These are phyloP conservation scores for Novymonas esmeraldas DNA, from an alignment of 208 protist genomes.

Conservation along the genomic window DNA sequence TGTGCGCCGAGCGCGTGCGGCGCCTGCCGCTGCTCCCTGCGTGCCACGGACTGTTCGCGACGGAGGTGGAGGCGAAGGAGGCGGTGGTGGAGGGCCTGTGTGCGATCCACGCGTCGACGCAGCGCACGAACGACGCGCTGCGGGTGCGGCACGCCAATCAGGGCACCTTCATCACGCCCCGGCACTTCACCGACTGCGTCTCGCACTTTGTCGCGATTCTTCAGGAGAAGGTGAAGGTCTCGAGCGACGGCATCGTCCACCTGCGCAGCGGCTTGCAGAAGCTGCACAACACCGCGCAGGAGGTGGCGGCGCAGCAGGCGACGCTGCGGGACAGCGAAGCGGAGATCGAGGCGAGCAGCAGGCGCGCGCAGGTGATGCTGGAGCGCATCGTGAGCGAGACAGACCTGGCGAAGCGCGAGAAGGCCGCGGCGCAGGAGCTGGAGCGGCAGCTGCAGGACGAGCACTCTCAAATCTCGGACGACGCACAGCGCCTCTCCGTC, in stretches of 20 bases:
- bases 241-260: conserved; percentile 96
- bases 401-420: conserved; percentile 85
- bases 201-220: conserved; percentile 95
- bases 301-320: conserved; percentile 86
- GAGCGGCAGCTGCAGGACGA: conserved; percentile 88
- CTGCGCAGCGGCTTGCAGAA: conserved; percentile 96
- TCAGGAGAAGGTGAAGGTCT: conserved; percentile 91
- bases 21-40: conserved; percentile 87
- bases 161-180: conserved; percentile 96
- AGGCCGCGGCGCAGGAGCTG: conserved; percentile 64
- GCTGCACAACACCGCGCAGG: conserved; percentile 89
- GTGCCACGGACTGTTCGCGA: conserved; percentile 43
- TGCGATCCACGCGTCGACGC: conserved; percentile 92
- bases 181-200: conserved; percentile 98
- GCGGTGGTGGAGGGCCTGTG: conserved; percentile 92
- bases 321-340: conserved; percentile 84
- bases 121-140: conserved; percentile 82
- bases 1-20: conserved; percentile 91
- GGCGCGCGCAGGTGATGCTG: conserved; percentile 80
- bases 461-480: conserved; percentile 72
- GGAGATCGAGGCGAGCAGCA: conserved; percentile 82
- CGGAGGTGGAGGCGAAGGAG: conserved; percentile 52
- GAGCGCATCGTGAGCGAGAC: conserved; percentile 89
- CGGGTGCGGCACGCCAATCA: conserved; percentile 78
- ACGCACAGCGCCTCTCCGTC: conserved; percentile 61